Base-by-base conservation (phyloP, 169 alveolate genomes). In the Cryptosporidium ryanae region DNA sequence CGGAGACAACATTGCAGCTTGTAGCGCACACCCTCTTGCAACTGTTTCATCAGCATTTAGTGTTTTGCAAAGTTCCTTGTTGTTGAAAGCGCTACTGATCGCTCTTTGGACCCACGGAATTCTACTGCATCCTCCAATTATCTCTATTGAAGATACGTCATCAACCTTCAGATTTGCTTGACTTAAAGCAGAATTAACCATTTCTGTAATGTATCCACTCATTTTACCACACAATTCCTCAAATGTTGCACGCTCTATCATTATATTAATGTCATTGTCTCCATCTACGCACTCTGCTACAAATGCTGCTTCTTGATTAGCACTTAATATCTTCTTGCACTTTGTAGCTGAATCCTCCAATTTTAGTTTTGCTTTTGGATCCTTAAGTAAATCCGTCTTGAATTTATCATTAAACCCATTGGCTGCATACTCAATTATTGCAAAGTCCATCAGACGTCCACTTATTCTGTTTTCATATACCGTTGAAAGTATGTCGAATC, bases 11-110 rank as follows among this genome's bases (percentile, higher is more conserved):
- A 94, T 93, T 29, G 96, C 96, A 18, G 97, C 98, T 93, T 93
- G 96, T 48, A 97, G 92, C 1, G 99, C 98, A 90, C 99, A 96
- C 1, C 99, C 99, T 82, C 99, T 95, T 12, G 99, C 98, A 10
- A 98, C 97, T 44, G 98, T 96, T 91, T 97, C 99, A 84, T 96
- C 98, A 23, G 98, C 97, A 64, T 96, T 94, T 57, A 97, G 93
- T 5, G 99, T 98, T 87, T 96, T 95, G 46, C 96, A 93, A 21
- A 95, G 92, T 25, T 82, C 92, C 91, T 32, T 63, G 49, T 90
- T 91, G 63, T 93, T 91, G 89, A 97, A 96, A 18, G 94, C 93
- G 57, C 93, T 91, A 68, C 96, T 90, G 38, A 96, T 93, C 43
- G 93, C 89, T 50, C 92, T 91, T 90, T 97, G 96, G 18, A 98